Conservation (phyloP, 192 early-diverging fungal genomes). For the Funneliformis geosporum region DNA sequence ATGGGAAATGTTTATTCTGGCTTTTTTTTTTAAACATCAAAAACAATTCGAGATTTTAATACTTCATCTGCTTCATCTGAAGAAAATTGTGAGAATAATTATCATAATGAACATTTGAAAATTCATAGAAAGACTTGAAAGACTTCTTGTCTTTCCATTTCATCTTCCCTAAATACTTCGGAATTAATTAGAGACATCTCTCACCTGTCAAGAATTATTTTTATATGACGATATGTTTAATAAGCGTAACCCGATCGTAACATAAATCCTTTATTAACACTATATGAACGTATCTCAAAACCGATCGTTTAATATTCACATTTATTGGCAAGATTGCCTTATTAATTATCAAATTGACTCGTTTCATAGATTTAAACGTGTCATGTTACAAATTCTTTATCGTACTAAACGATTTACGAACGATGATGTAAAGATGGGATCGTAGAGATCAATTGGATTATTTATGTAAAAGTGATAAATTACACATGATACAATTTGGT, state of each 20-base stretch:
- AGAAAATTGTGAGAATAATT: not conserved
- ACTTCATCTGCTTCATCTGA: not conserved
- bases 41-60: too few relatives aligned
- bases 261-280: slow-evolving; percentile 1
- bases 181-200: not conserved
- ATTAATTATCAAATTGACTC: not conserved
- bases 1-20: too few relatives aligned
- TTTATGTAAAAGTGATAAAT: slow-evolving; percentile 5
- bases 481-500: slow-evolving; percentile 1
- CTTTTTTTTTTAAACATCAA: too few relatives aligned
- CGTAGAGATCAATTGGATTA: not conserved
- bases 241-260: not conserved
- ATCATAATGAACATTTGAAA: not conserved
- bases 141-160: too few relatives aligned
- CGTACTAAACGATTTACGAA: slow-evolving; percentile 3
- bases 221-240: not conserved
- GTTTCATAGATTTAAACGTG: not conserved
- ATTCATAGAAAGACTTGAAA: not conserved
- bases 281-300: not conserved
- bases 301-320: not conserved
- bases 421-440: not conserved
- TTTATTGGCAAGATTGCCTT: slow-evolving; percentile 3
- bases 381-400: not conserved
- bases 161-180: not conserved
- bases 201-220: not conserved